These are phyloP conservation scores for Elsinoe batatas DNA, from an alignment of 2,329 filamentous ascomycete genomes.

Conservation along the genomic window DNA sequence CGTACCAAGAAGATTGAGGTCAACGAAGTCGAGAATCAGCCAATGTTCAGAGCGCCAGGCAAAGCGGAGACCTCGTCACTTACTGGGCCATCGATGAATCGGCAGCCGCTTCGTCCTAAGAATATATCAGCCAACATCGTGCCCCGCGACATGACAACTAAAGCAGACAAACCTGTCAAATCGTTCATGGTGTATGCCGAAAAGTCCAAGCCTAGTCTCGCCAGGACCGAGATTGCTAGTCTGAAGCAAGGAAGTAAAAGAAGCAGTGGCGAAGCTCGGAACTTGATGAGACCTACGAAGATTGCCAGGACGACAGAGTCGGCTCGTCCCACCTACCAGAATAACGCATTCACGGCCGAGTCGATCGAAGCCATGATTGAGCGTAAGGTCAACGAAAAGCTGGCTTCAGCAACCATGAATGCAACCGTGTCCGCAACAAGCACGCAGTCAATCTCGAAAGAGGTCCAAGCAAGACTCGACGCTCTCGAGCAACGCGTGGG, in stretches of 20 bases:
- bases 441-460: constrained; percentile 53
- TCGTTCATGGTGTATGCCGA: constrained; percentile 83
- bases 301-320: constrained; percentile 27
- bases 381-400: constrained; percentile 79
- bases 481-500: constrained; percentile 81
- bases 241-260: constrained; percentile 33
- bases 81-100: constrained; percentile 32
- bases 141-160: constrained; percentile 43
- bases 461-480: constrained; percentile 71
- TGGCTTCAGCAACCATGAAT: constrained; percentile 61
- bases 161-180: constrained; percentile 61
- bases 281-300: constrained; percentile 32
- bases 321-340: constrained; percentile 12
- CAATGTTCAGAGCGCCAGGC: constrained; percentile 52
- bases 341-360: constrained; percentile 40
- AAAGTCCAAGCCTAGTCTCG: constrained; percentile 42
- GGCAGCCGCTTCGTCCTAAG: constrained; percentile 72
- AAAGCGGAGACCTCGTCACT: constrained; percentile 29
- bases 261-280: constrained; percentile 29
- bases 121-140: constrained; percentile 65
- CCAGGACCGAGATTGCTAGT: constrained; percentile 11
- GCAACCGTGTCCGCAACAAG: constrained; percentile 40
- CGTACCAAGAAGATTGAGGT: constrained; percentile 94
- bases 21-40: constrained; percentile 89
- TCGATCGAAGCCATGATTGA: constrained; percentile 88